phyloP scores from a whole-genome alignment of 2,329 filamentous ascomycete genomes.

The Aspergillus tubingensis region DNA sequence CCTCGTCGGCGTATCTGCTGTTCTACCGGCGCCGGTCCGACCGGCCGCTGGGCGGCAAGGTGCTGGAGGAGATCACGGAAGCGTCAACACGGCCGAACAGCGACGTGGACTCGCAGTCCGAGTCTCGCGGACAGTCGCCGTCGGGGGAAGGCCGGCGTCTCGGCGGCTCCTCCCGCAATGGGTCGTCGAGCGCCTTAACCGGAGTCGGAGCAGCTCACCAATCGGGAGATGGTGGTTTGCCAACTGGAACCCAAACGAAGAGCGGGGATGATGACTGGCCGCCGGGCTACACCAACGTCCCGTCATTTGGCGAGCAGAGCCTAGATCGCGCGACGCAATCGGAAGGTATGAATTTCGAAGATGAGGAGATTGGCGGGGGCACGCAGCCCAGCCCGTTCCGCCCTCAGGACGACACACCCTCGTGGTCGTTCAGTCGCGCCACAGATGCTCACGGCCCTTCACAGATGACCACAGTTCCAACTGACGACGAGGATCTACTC shows the following conservation, averaged over 20 bases:
- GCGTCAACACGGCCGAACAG: conserved; percentile 57
- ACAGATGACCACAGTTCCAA: conserved; percentile 30
- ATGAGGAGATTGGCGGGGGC: conserved; percentile 28
- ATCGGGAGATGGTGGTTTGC: conserved; percentile 64
- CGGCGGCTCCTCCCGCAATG: conserved; percentile 84
- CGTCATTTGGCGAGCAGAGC: conserved; percentile 26
- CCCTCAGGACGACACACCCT: conserved; percentile 28
- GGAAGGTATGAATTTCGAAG: conserved; percentile 39
- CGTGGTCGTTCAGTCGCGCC: conserved; percentile 42
- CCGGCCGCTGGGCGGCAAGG: conserved; percentile 74
- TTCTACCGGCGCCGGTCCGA: conserved; percentile 90
- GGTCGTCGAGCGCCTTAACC: conserved; percentile 85
- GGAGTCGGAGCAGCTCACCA: conserved; percentile 75
- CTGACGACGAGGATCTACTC: conserved; percentile 37
- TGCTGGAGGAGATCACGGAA: conserved; percentile 70
- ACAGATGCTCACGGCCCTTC: conserved; percentile 32
- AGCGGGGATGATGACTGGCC: conserved; percentile 34
- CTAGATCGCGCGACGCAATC: conserved; percentile 25
- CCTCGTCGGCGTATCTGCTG: conserved; percentile 80
- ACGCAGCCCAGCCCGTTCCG: conserved; percentile 27
- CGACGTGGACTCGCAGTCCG: conserved; percentile 48
- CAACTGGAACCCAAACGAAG: conserved; percentile 40
- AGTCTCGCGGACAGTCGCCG: conserved; percentile 50
- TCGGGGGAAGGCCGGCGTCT: conserved; percentile 85
- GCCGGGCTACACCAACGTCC: conserved; percentile 34